These are phyloP conservation scores for Oemleria cerasiformis DNA, from an alignment of 306 rosid genomes.

Conservation along the genomic window DNA sequence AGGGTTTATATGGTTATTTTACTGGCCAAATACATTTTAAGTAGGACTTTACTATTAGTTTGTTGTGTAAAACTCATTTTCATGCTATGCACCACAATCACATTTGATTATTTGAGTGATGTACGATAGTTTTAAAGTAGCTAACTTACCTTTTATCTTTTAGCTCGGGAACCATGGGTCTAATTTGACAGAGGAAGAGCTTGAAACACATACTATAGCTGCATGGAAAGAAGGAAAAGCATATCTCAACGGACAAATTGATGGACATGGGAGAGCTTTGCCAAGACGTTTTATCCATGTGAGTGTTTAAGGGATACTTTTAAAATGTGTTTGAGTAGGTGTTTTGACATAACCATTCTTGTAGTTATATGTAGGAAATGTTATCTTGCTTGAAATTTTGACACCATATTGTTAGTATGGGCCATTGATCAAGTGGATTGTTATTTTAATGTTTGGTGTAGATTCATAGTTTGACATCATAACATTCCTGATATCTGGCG, in stretches of 20 bases:
- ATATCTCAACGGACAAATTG: slow-evolving; percentile 61
- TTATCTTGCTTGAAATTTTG: not conserved
- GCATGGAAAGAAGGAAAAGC: slow-evolving; percentile 98
- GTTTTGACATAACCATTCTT: not conserved
- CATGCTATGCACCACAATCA: not conserved
- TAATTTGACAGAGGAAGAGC: slow-evolving; percentile 95
- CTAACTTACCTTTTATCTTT: slow-evolving; percentile 29
- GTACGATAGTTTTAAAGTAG: slow-evolving; percentile 22
- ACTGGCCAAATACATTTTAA: not conserved
- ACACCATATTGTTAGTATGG: not conserved
- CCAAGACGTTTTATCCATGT: slow-evolving; percentile 70
- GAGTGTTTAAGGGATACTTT: slow-evolving; percentile 30
- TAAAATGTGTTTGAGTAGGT: not conserved
- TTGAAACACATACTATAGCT: slow-evolving; percentile 93
- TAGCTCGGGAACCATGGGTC: slow-evolving; percentile 97
- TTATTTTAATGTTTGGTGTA: not conserved
- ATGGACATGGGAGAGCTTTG: slow-evolving; percentile 58
- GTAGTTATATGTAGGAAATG: not conserved
- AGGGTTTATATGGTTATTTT: not conserved
- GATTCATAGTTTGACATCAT: not conserved
- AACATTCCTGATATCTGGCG: not conserved
- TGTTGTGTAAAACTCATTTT: not conserved
- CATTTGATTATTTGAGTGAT: not conserved
- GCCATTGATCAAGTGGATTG: not conserved
- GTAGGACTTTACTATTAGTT: slow-evolving; percentile 4